Evolutionary conservation across 805 yeast species (phyloP).

Genomic region (Yarrowia bubula): DNA sequence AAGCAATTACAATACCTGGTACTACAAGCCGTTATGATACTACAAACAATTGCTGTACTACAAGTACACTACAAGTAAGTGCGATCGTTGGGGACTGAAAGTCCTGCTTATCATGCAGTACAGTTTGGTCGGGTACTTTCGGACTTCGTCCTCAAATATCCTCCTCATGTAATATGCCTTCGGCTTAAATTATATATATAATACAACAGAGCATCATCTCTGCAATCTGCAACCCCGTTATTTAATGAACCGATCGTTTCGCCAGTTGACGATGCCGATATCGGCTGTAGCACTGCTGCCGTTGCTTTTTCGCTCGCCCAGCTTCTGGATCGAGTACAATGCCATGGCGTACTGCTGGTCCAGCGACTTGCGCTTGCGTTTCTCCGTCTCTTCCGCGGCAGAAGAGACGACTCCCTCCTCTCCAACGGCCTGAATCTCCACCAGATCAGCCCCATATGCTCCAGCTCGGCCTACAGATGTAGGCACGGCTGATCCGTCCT

Average conservation of each 20-base stretch:
- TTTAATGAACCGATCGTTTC: slow-evolving; percentile 20
- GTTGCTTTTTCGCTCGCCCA: slow-evolving; percentile 9
- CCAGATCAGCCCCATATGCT: slow-evolving; percentile 13
- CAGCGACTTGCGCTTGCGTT: slow-evolving; percentile 16
- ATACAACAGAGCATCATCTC: background rate
- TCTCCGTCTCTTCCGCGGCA: background rate
- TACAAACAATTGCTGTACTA: too few species aligned
- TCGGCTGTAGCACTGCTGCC: slow-evolving; percentile 25
- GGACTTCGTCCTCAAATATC: too few species aligned
- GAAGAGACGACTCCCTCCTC: background rate
- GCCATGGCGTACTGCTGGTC: slow-evolving; percentile 25
- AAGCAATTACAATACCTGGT: too few species aligned
- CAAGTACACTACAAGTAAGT: too few species aligned
- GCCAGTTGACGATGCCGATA: slow-evolving; percentile 21
- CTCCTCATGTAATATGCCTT: background rate
- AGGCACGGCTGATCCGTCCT: slow-evolving; percentile 2
- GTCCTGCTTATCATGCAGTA: too few species aligned
- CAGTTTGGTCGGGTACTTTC: too few species aligned
- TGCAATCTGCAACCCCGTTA: background rate
- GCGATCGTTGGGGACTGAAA: too few species aligned
- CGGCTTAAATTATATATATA: slow-evolving; percentile 14
- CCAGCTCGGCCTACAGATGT: slow-evolving; percentile 8
- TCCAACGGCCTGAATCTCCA: background rate
- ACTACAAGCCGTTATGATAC: too few species aligned
- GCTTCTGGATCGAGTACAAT: slow-evolving; percentile 18